A percentile compares a stretch with the other conserved stretches of the same genome.
Evolutionary conservation across 306 rosid genomes (phyloP).

Genomic region (Dryas drummondii): DNA sequence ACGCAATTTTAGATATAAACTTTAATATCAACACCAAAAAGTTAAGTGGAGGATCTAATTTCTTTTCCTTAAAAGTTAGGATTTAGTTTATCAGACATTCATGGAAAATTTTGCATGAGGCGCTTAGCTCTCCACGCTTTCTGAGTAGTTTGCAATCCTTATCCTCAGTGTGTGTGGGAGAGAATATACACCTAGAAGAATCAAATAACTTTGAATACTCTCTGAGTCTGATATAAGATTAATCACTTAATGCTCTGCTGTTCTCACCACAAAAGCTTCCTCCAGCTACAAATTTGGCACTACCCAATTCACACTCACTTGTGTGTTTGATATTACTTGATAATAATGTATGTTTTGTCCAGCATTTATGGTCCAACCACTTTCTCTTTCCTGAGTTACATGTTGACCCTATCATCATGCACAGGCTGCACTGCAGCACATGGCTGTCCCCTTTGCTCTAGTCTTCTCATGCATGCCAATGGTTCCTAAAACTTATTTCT

Average conservation of each 20-base stretch:
- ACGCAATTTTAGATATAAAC: no score
- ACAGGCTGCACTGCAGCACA: neutral
- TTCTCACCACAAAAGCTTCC: conserved; percentile 37
- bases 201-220: conserved; percentile 6
- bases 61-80: no score
- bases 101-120: neutral
- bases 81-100: neutral
- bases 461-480: neutral
- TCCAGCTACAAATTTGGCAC: conserved; percentile 16
- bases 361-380: conserved; percentile 37
- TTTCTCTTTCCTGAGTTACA: conserved; percentile 10
- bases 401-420: neutral
- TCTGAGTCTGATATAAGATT: conserved; percentile 22
- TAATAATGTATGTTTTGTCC: neutral
- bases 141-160: conserved; percentile 31
- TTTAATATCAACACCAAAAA: no score
- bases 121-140: neutral
- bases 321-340: neutral
- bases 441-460: neutral
- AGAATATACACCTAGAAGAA: no score
- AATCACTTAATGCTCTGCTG: conserved; percentile 19
- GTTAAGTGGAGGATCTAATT: no score
- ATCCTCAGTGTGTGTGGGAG: conserved; percentile 10
- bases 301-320: neutral
- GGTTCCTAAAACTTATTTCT: neutral